These are phyloP conservation scores for Wickerhamiella lipophila DNA, from an alignment of 805 yeast genomes.

Conservation along the genomic window DNA sequence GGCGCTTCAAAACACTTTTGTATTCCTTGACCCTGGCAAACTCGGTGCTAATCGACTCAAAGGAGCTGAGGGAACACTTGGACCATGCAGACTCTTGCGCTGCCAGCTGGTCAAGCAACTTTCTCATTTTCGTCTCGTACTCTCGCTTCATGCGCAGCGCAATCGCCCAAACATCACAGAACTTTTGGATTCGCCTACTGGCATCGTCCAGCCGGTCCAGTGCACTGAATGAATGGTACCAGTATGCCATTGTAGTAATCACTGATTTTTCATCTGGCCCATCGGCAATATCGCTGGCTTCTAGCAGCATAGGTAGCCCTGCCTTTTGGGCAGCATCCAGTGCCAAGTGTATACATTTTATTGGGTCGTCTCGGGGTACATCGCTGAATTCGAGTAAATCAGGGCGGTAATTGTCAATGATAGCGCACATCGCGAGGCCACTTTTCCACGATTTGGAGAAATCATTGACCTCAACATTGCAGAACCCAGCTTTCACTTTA, in stretches of 20 bases:
- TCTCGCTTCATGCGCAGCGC: slow-evolving; percentile 26
- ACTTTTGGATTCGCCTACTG: slow-evolving; percentile 29
- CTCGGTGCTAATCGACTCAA: slow-evolving; percentile 24
- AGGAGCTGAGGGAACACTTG: slow-evolving; percentile 19
- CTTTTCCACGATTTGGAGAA: slow-evolving; percentile 46
- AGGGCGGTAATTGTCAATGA: slow-evolving; percentile 34
- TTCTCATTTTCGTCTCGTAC: slow-evolving; percentile 27
- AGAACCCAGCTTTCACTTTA: slow-evolving; percentile 33
- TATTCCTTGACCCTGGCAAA: slow-evolving; percentile 23
- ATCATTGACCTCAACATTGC: slow-evolving; percentile 34
- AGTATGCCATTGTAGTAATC: slow-evolving; percentile 45
- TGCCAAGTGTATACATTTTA: slow-evolving; percentile 30
- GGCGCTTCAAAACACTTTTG: slow-evolving; percentile 26
- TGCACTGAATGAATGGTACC: slow-evolving; percentile 39
- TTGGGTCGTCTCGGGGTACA: slow-evolving; percentile 24
- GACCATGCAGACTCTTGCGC: slow-evolving; percentile 24
- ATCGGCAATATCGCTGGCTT: slow-evolving; percentile 40
- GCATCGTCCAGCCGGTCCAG: slow-evolving; percentile 30
- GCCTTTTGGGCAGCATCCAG: slow-evolving; percentile 35
- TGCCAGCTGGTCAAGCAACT: slow-evolving; percentile 23
- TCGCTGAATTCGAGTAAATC: slow-evolving; percentile 30
- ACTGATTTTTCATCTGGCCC: slow-evolving; percentile 51
- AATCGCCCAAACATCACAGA: slow-evolving; percentile 27
- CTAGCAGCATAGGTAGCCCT: slow-evolving; percentile 42
- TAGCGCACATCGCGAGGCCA: slow-evolving; percentile 38